These are phyloP conservation scores for Fraxinus pennsylvanica DNA, from an alignment of 257 asterid genomes.

Conservation along the genomic window DNA sequence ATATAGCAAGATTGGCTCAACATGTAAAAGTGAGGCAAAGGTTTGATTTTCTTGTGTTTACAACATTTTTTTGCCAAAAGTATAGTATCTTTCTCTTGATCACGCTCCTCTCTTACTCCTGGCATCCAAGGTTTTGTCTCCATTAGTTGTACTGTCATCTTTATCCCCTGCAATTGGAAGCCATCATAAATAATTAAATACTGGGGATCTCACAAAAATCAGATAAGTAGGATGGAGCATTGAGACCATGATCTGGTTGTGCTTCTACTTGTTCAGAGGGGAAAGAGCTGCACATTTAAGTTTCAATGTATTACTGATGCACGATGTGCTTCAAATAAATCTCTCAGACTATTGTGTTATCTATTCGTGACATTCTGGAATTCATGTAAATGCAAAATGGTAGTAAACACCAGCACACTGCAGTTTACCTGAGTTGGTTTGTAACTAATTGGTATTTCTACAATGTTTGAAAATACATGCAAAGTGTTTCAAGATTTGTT, in stretches of 20 bases:
- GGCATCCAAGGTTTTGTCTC: not conserved
- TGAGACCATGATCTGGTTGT: not conserved
- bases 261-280: not conserved
- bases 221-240: not conserved
- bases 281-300: not conserved
- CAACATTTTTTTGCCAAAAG: not conserved
- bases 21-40: constrained; percentile 91
- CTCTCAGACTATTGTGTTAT: not conserved
- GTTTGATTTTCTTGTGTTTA: constrained; percentile 36
- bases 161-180: not conserved
- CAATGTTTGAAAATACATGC: not conserved
- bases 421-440: not conserved
- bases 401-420: not conserved
- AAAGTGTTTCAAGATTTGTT: not conserved
- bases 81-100: not conserved
- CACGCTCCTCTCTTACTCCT: not conserved
- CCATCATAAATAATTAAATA: too few species aligned
- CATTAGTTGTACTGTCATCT: not conserved
- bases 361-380: not conserved
- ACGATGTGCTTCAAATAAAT: not conserved
- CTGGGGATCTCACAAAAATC: not conserved
- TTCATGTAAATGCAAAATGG: not conserved
- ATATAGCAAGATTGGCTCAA: constrained; percentile 86
- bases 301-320: not conserved
- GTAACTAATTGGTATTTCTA: not conserved